Base-by-base conservation (phyloP, 2,329 filamentous ascomycete genomes). In the Penicillium sp. region DNA sequence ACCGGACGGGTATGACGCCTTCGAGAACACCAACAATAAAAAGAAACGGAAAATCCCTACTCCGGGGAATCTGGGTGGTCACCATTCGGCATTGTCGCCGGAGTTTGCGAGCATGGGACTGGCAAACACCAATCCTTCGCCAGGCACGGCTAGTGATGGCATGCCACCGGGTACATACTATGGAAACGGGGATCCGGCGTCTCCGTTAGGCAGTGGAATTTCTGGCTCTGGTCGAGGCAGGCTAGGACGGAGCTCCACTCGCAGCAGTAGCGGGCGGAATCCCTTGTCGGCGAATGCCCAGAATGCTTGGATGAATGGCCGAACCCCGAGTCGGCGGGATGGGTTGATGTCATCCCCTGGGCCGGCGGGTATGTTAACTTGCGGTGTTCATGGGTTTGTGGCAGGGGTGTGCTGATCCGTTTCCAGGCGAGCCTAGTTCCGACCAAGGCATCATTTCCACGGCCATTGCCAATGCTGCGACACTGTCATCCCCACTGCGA, bases 11-110 rank as follows among this genome's bases (percentile, higher is more conserved):
- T 96, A 96, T 62, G 92, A 98, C 63, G 92, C 87, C 5, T 94
- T 95, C 55, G 92, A 98, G 65, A 96, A 96, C 56, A 94, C 87
- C 23, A 96, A 95, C 64, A 98, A 98, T 62, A 98, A 98, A 68
- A 98, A 96, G 72, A 96, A 98, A 66, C 79, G 92, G 51, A 98
- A 98, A 68, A 96, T 98, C 25, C 92, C 92, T 0, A 88, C 88
- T 0, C 87, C 86, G 7, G 84, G 85, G 12, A 84, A 85, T 54
- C 72, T 80, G 10, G 76, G 69, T 37, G 66, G 72, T 45, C 76
- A 79, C 56, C 72, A 79, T 47, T 70, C 72, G 47, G 68, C 70
- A 39, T 64, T 84, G 35, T 79, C 78, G 11, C 73, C 76, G 17
- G 80, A 84, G 49, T 71, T 84, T 62, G 75, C 79, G 27, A 77